Percentiles rank a stretch among this genome's conserved stretches.
Conservation (phyloP, 108 stramenopile species). For the Hondaea fermentalgiana region DNA sequence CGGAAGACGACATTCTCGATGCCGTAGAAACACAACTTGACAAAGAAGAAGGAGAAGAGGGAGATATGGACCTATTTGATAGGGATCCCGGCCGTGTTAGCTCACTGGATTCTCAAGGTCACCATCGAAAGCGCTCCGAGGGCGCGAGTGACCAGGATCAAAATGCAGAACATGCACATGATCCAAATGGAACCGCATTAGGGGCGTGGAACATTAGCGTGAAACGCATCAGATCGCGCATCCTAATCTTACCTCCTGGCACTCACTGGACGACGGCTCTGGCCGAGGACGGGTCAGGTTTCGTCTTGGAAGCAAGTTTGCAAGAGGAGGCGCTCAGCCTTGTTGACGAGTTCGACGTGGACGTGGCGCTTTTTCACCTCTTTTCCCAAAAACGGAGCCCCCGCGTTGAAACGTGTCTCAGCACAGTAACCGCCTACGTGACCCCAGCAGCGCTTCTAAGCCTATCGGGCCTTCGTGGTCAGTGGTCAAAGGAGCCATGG, state of each 20-base stretch:
- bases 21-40: neutral
- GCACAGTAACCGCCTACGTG: neutral
- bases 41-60: neutral
- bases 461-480: neutral
- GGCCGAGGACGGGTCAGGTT: neutral
- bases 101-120: no score
- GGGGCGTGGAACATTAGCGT: neutral
- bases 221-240: neutral
- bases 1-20: neutral
- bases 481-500: neutral
- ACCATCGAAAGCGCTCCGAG: no score
- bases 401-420: neutral
- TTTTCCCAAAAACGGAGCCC: neutral
- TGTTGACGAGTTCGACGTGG: neutral
- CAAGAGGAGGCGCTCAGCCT: neutral
- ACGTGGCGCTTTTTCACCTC: neutral
- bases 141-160: neutral
- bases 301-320: neutral
- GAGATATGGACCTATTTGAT: no score
- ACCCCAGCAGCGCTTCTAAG: neutral
- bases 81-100: no score
- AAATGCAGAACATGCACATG: no score
- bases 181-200: no score
- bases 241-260: neutral
- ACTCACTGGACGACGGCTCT: neutral